Conservation (phyloP, 1,284 basidiomycete species). For the Microbotryomycetes sp. region DNA sequence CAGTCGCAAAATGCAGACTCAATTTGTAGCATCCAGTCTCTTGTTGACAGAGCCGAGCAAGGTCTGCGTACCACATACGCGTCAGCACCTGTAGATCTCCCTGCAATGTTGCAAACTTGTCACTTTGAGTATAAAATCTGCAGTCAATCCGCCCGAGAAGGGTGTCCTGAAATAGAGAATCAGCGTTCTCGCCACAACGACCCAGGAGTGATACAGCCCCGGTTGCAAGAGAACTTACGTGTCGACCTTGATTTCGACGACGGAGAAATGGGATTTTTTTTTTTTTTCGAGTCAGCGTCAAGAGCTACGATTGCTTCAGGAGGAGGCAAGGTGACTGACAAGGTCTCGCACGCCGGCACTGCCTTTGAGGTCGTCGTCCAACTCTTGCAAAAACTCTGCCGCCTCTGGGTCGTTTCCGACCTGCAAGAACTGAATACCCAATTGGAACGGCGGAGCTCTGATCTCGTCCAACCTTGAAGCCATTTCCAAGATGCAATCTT, state of each 20-base stretch:
- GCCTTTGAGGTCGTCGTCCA: conserved; percentile 30
- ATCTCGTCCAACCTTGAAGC: conserved; percentile 25
- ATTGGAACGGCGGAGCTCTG: conserved; percentile 25
- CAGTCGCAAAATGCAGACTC: too few relatives aligned
- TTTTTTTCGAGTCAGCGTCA: too few relatives aligned
- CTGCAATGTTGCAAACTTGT: background rate
- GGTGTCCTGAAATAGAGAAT: conserved; percentile 10
- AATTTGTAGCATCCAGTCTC: conserved; percentile 5
- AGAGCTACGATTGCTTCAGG: too few relatives aligned
- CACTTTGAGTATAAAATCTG: conserved; percentile 21
- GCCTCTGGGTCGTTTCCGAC: conserved; percentile 28
- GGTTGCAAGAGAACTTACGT: background rate
- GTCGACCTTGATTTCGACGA: too few relatives aligned
- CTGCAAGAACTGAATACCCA: conserved; percentile 30
- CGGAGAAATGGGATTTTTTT: too few relatives aligned
- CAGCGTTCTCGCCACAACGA: too few relatives aligned
- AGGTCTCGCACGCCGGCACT: conserved; percentile 25
- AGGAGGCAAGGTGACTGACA: background rate
- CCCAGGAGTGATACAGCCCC: too few relatives aligned
- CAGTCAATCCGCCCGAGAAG: conserved; percentile 2
- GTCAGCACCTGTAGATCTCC: background rate
- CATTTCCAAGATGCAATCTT: conserved; percentile 26
- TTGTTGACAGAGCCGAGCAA: conserved; percentile 14
- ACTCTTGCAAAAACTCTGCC: conserved; percentile 19
- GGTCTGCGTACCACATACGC: background rate